Conservation (phyloP, 495 filamentous ascomycete genomes). For the Penicillium soppii region DNA sequence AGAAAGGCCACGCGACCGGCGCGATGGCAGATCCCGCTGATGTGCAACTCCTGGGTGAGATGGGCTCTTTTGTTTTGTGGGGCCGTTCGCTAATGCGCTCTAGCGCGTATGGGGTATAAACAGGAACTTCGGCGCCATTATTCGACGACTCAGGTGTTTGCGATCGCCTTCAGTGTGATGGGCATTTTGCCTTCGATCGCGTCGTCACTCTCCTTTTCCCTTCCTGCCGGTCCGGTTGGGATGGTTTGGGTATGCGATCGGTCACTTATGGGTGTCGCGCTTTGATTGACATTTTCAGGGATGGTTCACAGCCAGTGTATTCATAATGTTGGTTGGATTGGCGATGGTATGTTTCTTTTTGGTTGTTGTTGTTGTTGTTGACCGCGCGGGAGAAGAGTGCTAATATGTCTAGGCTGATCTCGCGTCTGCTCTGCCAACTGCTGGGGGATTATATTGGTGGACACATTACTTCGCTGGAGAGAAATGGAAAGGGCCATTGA, state of each 20-base stretch:
- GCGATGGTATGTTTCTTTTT: conserved; percentile 51
- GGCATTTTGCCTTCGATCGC: conserved; percentile 67
- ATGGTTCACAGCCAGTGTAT: conserved; percentile 63
- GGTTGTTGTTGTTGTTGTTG: no score
- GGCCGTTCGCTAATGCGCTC: conserved; percentile 1
- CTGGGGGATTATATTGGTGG: conserved; percentile 68
- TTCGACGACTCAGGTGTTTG: conserved; percentile 64
- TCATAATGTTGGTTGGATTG: conserved; percentile 65
- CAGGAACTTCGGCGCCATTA: conserved; percentile 68
- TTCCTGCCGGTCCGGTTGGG: conserved; percentile 66
- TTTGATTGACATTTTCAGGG: conserved; percentile 23
- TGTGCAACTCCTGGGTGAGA: conserved; percentile 30
- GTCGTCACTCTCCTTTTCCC: conserved; percentile 60
- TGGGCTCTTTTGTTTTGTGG: background rate
- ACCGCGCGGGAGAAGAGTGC: background rate
- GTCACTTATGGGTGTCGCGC: background rate
- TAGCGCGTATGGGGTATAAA: conserved; percentile 59
- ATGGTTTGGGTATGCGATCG: conserved; percentile 59
- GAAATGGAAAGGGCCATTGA: conserved; percentile 57
- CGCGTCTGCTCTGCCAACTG: conserved; percentile 67
- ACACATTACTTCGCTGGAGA: conserved; percentile 66
- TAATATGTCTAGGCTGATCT: conserved; percentile 52
- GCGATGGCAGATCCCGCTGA: conserved; percentile 2
- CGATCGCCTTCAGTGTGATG: conserved; percentile 72
- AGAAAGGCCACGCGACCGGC: background rate